These are phyloP conservation scores for Wickerhamiella sorbophila DNA, from an alignment of 805 yeast species.

Conservation along the genomic window DNA sequence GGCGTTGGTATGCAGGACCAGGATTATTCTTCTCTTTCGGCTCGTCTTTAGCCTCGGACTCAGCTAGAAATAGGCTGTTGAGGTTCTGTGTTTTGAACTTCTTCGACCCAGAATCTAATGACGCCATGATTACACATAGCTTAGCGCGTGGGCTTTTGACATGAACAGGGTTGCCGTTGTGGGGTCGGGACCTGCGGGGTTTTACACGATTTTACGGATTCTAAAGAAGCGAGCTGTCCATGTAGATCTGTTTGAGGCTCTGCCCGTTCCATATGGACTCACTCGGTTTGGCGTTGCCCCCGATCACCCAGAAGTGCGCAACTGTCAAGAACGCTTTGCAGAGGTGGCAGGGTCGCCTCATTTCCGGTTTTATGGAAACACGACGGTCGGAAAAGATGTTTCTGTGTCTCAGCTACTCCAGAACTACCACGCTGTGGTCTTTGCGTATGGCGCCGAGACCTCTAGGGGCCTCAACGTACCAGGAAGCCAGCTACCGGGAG, in stretches of 20 bases:
- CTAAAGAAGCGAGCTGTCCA: constrained; percentile 35
- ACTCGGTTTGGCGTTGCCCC: constrained; percentile 97
- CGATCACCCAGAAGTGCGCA: constrained; percentile 92
- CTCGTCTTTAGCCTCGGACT: constrained; percentile 1
- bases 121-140: background rate
- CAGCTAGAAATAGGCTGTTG: constrained; percentile 22
- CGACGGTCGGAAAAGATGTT: constrained; percentile 50
- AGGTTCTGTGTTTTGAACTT: constrained; percentile 27
- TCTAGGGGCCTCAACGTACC: constrained; percentile 40
- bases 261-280: constrained; percentile 85
- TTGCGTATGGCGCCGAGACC: constrained; percentile 67
- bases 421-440: constrained; percentile 56
- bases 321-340: constrained; percentile 50
- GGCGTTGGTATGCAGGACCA: constrained; percentile 5
- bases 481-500: constrained; percentile 44
- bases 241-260: constrained; percentile 66
- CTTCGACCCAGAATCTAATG: constrained; percentile 9
- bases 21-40: constrained; percentile 7
- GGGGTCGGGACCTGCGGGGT: constrained; percentile 96
- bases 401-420: constrained; percentile 34
- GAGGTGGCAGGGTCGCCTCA: constrained; percentile 29
- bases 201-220: constrained; percentile 70
- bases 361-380: constrained; percentile 59
- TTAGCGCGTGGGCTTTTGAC: too few relatives aligned
- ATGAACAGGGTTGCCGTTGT: constrained; percentile 56